These are phyloP conservation scores for Pontederia crassipes DNA, from an alignment of 176 grass and related monocot genomes.

Conservation along the genomic window DNA sequence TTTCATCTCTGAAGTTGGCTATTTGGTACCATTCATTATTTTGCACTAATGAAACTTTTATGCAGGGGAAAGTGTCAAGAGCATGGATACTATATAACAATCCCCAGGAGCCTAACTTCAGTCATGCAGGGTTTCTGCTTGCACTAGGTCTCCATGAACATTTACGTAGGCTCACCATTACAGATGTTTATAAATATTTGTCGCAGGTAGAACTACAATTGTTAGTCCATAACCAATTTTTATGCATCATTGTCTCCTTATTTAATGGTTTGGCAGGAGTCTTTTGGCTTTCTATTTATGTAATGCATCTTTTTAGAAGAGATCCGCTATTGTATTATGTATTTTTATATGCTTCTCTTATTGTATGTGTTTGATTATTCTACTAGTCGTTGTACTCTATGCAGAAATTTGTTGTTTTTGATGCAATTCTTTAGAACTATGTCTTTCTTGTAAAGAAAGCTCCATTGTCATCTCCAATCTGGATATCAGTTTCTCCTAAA, in stretches of 20 bases:
- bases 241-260: not conserved
- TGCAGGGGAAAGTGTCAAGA: conserved; percentile 92
- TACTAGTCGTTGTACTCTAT: too few species aligned
- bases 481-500: too few species aligned
- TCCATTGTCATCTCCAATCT: too few species aligned
- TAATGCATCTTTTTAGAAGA: too few species aligned
- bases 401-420: too few species aligned
- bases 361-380: too few species aligned
- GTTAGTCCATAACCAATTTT: not conserved
- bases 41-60: conserved; percentile 19
- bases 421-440: too few species aligned
- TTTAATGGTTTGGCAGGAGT: not conserved
- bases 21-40: too few species aligned
- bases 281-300: too few species aligned
- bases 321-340: too few species aligned
- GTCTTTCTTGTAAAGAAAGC: too few species aligned
- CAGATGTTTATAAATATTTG: conserved; percentile 84
- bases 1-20: not conserved
- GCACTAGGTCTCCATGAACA: conserved; percentile 94
- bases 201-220: conserved; percentile 46
- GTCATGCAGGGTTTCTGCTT: conserved; percentile 86
- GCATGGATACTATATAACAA: conserved; percentile 97
- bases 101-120: conserved; percentile 81
- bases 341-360: too few species aligned
- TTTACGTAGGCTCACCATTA: conserved; percentile 58